Conservation (phyloP, 1,139 yeast genomes). For the Magnusiomyces ingens region DNA sequence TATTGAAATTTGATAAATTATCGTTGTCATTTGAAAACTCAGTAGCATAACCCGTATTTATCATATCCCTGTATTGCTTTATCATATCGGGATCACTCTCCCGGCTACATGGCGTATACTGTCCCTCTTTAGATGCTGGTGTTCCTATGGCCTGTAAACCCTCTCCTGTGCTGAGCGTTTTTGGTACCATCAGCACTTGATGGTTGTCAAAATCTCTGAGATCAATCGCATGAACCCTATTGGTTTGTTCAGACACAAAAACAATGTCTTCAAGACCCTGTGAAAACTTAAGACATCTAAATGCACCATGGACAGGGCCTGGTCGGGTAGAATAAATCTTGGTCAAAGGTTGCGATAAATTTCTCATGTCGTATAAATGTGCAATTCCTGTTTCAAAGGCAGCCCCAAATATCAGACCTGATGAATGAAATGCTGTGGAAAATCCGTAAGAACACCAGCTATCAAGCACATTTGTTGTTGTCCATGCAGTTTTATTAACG, state of each 20-base stretch:
- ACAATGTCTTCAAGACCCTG: constrained; percentile 68
- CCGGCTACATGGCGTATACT: not conserved
- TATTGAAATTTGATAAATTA: not conserved
- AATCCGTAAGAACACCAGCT: constrained; percentile 75
- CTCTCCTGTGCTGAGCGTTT: constrained; percentile 1
- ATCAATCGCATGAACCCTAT: constrained; percentile 78
- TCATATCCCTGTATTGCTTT: constrained; percentile 13
- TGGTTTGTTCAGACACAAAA: constrained; percentile 75
- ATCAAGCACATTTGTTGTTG: constrained; percentile 35
- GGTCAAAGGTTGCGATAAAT: constrained; percentile 36
- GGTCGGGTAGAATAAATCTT: constrained; percentile 36
- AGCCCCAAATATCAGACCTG: constrained; percentile 66
- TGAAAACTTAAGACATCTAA: constrained; percentile 62
- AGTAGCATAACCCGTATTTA: constrained; percentile 11
- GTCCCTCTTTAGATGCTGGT: not conserved
- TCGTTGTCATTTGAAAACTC: not conserved
- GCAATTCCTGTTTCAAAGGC: constrained; percentile 84
- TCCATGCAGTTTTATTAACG: constrained; percentile 17
- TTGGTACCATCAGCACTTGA: constrained; percentile 47
- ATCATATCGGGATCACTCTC: not conserved
- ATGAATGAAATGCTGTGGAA: constrained; percentile 69
- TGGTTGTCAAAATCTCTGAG: constrained; percentile 65
- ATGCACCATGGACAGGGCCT: constrained; percentile 43
- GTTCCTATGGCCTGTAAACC: not conserved
- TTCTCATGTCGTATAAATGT: constrained; percentile 67